A percentile compares a stretch with the other conserved stretches of the same genome.
These are phyloP conservation scores for Trichoderma citrinoviride DNA, from an alignment of 2,329 filamentous ascomycete species.

Conservation along the genomic window DNA sequence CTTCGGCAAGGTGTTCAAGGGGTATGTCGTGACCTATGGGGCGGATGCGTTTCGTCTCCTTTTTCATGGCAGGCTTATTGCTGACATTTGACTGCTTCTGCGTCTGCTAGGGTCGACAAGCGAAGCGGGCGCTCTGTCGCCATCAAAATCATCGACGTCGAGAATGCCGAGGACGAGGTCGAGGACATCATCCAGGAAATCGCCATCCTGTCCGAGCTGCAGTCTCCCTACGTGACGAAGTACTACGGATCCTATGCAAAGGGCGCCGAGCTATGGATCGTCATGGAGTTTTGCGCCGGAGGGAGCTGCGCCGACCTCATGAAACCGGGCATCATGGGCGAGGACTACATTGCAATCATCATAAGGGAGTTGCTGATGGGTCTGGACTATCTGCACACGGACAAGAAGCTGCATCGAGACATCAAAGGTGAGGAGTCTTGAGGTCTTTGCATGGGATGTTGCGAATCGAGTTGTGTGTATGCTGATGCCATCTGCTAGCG, in stretches of 20 bases:
- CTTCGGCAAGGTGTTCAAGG: slow-evolving; percentile 98
- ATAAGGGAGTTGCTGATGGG: slow-evolving; percentile 85
- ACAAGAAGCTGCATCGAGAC: slow-evolving; percentile 94
- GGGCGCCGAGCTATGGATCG: slow-evolving; percentile 95
- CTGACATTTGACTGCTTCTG: neutral
- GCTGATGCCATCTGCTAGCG: slow-evolving; percentile 50
- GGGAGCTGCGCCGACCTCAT: slow-evolving; percentile 94
- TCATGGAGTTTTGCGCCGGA: slow-evolving; percentile 98
- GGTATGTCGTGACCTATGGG: slow-evolving; percentile 48
- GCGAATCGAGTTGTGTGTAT: neutral
- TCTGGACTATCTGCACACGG: slow-evolving; percentile 86
- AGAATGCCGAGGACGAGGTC: slow-evolving; percentile 98
- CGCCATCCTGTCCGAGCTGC: slow-evolving; percentile 90
- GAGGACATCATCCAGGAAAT: slow-evolving; percentile 99
- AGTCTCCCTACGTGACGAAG: slow-evolving; percentile 94
- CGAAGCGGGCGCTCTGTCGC: slow-evolving; percentile 89
- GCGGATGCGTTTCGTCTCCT: neutral
- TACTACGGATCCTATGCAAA: slow-evolving; percentile 98
- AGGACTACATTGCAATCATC: slow-evolving; percentile 97
- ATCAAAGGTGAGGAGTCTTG: slow-evolving; percentile 77
- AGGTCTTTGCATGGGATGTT: neutral
- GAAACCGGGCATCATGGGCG: slow-evolving; percentile 86
- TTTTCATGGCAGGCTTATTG: neutral
- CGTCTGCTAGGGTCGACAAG: slow-evolving; percentile 71
- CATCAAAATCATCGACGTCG: slow-evolving; percentile 98